Evolutionary conservation across 2,329 filamentous ascomycete species (phyloP).

Genomic region (Botrytis pseudocinerea): DNA sequence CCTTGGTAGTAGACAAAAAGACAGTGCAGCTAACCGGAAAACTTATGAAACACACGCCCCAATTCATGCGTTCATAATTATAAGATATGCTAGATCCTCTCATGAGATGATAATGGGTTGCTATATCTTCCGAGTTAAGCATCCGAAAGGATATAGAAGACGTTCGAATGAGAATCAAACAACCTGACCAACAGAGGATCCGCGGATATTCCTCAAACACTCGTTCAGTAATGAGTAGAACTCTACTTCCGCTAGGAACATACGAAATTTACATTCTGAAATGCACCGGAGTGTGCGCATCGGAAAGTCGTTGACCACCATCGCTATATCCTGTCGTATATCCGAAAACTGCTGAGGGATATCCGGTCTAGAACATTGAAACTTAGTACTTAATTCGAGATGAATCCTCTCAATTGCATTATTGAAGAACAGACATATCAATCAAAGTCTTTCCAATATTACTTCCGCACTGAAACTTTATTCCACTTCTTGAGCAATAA

Average conservation of each 20-base stretch:
- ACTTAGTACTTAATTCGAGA: neutral
- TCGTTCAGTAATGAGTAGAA: neutral
- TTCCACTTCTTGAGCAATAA: neutral
- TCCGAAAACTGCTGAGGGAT: neutral
- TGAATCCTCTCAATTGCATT: neutral
- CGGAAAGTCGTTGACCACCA: neutral
- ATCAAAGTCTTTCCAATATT: neutral
- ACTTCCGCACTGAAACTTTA: neutral
- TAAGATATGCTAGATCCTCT: neutral
- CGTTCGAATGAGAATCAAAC: neutral
- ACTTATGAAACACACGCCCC: neutral
- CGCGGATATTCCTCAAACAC: neutral
- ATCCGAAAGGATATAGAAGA: too few relatives aligned
- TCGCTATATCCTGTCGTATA: conserved; percentile 15
- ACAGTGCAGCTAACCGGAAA: neutral
- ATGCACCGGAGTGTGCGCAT: too few relatives aligned
- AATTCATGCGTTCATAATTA: neutral
- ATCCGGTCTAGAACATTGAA: neutral
- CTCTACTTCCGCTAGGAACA: neutral
- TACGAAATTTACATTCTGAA: too few relatives aligned
- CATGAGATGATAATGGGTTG: neutral
- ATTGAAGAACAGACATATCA: neutral
- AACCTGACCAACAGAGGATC: neutral
- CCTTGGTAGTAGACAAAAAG: neutral
- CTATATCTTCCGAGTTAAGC: neutral